phyloP scores from a whole-genome alignment of 1,284 basidiomycete species.

The Irpex rosettiformis region DNA sequence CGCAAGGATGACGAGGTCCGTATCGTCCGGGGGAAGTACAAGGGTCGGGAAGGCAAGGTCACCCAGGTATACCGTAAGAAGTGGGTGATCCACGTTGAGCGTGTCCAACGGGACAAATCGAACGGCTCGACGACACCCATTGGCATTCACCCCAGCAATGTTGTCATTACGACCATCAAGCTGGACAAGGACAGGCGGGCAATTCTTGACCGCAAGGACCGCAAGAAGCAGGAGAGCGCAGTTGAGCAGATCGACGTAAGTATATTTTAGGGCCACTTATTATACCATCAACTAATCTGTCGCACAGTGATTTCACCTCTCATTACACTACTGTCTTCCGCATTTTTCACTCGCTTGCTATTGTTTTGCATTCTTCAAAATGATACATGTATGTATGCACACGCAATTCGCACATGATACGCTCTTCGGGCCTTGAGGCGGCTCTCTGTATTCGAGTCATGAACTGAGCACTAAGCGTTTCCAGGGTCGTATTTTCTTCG shows the following conservation, averaged over 20 bases:
- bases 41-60: constrained; percentile 97
- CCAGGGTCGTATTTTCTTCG: not conserved
- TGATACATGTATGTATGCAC: constrained; percentile 49
- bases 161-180: constrained; percentile 92
- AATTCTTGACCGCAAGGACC: constrained; percentile 79
- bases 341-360: constrained; percentile 22
- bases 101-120: constrained; percentile 96
- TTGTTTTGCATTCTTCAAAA: constrained; percentile 43
- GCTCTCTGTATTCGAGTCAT: not conserved
- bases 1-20: constrained; percentile 99
- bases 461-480: not conserved
- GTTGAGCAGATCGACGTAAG: constrained; percentile 77
- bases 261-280: constrained; percentile 17
- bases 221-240: constrained; percentile 62
- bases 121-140: constrained; percentile 94
- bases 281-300: not conserved
- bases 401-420: constrained; percentile 43
- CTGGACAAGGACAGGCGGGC: constrained; percentile 86
- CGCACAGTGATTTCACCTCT: constrained; percentile 10
- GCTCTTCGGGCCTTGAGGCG: constrained; percentile 34
- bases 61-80: constrained; percentile 99
- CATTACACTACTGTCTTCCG: constrained; percentile 14
- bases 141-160: constrained; percentile 96
- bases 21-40: constrained; percentile 95
- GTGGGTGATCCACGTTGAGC: constrained; percentile 99